Percentiles rank a stretch among this genome's conserved stretches.
phyloP scores from a whole-genome alignment of 1,284 basidiomycete genomes.

The Sporisorium iseilematis-ciliati region DNA sequence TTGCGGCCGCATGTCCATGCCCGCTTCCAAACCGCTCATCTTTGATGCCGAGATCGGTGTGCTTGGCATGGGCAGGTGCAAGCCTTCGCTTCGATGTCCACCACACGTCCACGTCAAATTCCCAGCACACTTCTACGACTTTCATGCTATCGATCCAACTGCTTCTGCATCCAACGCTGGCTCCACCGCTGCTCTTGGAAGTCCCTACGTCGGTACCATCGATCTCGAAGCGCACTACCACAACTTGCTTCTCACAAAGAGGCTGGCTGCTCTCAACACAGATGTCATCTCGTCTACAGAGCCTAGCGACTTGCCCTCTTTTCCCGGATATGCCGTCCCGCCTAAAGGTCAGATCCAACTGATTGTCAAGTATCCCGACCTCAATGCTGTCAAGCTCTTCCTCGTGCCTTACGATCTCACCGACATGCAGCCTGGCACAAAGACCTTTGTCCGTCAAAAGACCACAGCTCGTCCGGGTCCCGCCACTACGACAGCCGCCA shows the following conservation, averaged over 20 bases:
- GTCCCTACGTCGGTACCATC: constrained; percentile 70
- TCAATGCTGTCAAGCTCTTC: constrained; percentile 72
- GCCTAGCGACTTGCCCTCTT: constrained; percentile 38
- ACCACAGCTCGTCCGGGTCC: constrained; percentile 17
- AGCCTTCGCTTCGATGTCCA: constrained; percentile 63
- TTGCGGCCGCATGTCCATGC: constrained; percentile 68
- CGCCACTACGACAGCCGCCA: not conserved
- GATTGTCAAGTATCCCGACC: constrained; percentile 72
- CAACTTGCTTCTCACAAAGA: constrained; percentile 21
- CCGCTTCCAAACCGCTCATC: constrained; percentile 63
- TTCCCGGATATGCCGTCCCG: constrained; percentile 73
- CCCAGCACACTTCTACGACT: constrained; percentile 68
- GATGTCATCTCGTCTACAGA: not conserved
- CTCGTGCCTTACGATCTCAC: constrained; percentile 73
- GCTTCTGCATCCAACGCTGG: constrained; percentile 10
- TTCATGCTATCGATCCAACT: constrained; percentile 34
- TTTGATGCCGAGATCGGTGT: constrained; percentile 70
- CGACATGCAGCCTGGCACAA: constrained; percentile 64
- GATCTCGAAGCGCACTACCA: constrained; percentile 69
- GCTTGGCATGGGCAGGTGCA: constrained; percentile 56
- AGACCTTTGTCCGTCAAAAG: constrained; percentile 63
- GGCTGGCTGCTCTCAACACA: constrained; percentile 8
- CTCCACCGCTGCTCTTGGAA: constrained; percentile 45
- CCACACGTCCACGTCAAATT: constrained; percentile 68
- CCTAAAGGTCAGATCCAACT: constrained; percentile 73